Evolutionary conservation across 2,329 filamentous ascomycete species (phyloP), one percentile per base, ranked within the genome.

Genomic region (Phialophora expanda): DNA sequence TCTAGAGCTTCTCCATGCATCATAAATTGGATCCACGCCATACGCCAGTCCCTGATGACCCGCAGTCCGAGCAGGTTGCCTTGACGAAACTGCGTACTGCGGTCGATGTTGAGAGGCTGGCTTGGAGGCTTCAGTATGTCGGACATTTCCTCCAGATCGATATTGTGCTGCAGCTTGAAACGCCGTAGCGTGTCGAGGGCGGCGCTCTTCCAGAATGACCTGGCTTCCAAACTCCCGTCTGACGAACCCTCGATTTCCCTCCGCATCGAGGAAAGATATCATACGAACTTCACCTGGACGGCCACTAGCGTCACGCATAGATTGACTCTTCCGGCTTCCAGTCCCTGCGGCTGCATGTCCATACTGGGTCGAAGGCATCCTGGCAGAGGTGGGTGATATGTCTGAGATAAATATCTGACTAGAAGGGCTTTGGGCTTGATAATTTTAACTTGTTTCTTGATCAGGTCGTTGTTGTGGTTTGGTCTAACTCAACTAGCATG

Each of bases 381-480:
- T 51, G 20, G 48, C 48, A 51, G 48, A 26, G 17, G 48, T 51
- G n/a, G 14, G 22, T 51, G n/a, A 22, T 22, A 17, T 22, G 14
- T 26, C 20, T n/a, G 38, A n/a, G 38, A n/a, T 7, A 0, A 44
- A 44, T 44, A 20, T 20, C 38, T n/a, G 17, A n/a, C 38, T n/a
- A 8, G 38, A 44, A n/a, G 38, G 7, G 38, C 8, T n/a, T 26
- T 14, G 48, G 24, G 4, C 48, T 51, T 51, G 48, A 14, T 5
- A 5, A 5, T 26, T 48, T 20, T n/a, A 22, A 12, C 20, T 51
- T 5, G 20, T 17, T 9, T 26, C 22, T 51, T 51, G 48, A 26
- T 26, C 48, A 51, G 14, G 20, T 51, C 14, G 48, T 24, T 51
- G 48, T 51, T 51, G 48, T 51, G 48, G 48, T 26, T 51, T 51